Percentiles rank a stretch among this genome's conserved stretches.
phyloP scores from a whole-genome alignment of 768 basidiomycete species.

The Tulasnella calospora region DNA sequence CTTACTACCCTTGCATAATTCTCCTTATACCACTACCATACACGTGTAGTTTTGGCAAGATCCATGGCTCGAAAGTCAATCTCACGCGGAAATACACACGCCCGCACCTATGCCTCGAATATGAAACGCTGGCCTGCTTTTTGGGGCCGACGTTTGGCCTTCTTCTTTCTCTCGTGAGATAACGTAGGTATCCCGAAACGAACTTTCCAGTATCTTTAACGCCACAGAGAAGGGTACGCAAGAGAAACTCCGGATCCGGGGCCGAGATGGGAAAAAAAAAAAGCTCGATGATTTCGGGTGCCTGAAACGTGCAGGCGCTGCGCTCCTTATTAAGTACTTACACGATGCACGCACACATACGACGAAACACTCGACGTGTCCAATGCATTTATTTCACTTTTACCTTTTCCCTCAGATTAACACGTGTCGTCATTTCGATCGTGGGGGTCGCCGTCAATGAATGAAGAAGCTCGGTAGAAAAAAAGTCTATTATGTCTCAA shows the following conservation, averaged over 20 bases:
- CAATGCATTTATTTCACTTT: background rate
- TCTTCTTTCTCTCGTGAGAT: background rate
- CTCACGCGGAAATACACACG: too few species aligned
- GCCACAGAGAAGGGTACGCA: background rate
- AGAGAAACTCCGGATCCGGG: background rate
- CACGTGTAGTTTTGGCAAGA: too few species aligned
- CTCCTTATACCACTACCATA: too few species aligned
- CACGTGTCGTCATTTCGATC: too few species aligned
- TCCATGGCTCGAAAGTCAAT: too few species aligned
- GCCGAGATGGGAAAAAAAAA: background rate
- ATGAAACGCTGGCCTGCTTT: background rate
- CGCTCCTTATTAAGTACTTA: background rate
- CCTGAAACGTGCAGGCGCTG: background rate
- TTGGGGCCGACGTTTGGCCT: background rate
- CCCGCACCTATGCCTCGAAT: background rate
- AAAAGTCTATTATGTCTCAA: too few species aligned
- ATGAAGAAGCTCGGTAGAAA: too few species aligned
- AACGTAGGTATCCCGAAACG: background rate
- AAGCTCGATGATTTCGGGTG: background rate
- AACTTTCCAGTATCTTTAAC: background rate
- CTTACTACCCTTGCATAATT: too few species aligned
- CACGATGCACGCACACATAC: background rate
- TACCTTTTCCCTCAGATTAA: too few species aligned
- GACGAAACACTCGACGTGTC: background rate
- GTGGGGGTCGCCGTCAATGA: too few species aligned